phyloP scores from a whole-genome alignment of 2,329 filamentous ascomycete genomes.

The Colletotrichum lindemuthianum region DNA sequence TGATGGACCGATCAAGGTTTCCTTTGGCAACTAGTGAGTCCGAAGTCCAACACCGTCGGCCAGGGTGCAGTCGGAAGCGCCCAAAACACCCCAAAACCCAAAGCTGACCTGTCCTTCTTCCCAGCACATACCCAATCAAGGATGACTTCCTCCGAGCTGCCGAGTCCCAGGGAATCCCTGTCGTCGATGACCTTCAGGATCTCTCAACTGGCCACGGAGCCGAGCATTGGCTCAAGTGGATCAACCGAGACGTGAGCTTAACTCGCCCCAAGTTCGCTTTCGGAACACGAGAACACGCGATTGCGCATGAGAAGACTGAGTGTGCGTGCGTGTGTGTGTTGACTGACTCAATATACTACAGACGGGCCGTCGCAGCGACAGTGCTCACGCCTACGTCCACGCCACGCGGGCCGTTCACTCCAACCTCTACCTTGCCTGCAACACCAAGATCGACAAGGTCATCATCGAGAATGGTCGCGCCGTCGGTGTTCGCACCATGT shows the following conservation, averaged over 20 bases:
- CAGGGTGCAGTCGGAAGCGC: neutral
- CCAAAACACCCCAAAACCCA: neutral
- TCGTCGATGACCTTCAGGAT: conserved; percentile 81
- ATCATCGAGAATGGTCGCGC: conserved; percentile 78
- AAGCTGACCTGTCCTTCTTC: conserved; percentile 33
- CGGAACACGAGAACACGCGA: too few species aligned
- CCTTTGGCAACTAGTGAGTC: conserved; percentile 75
- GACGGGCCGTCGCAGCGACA: conserved; percentile 78
- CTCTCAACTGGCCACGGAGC: conserved; percentile 75
- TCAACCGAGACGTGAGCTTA: conserved; percentile 69
- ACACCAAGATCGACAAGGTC: conserved; percentile 82
- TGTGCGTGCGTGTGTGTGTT: neutral
- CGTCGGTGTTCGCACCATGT: conserved; percentile 75
- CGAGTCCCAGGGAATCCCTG: conserved; percentile 77
- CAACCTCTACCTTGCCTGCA: conserved; percentile 78
- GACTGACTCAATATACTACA: conserved; percentile 41
- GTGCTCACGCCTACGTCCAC: conserved; percentile 82
- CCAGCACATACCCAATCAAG: conserved; percentile 78
- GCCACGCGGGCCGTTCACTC: conserved; percentile 75
- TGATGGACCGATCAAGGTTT: conserved; percentile 84
- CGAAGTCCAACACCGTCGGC: neutral
- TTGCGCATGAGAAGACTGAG: too few species aligned
- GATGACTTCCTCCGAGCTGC: conserved; percentile 80
- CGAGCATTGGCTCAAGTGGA: conserved; percentile 89
- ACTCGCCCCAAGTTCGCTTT: neutral